Conservation (phyloP, 441 rosid species). For the Gossypium armourianum region DNA sequence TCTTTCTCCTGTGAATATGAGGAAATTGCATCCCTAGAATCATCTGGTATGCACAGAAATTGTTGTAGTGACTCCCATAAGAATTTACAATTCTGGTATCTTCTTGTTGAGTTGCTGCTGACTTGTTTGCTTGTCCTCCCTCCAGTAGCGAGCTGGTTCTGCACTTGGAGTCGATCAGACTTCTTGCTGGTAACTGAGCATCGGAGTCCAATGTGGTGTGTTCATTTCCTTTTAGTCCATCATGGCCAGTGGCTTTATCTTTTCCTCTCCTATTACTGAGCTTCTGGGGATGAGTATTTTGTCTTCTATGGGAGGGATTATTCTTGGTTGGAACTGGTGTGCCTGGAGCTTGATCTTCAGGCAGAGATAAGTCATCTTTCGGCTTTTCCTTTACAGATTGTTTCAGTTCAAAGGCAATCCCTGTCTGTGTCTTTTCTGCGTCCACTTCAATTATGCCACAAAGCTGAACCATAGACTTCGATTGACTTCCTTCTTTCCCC, state of each 20-base stretch:
- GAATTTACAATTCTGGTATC: conserved; percentile 24
- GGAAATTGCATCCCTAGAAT: conserved; percentile 24
- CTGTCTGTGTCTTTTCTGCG: conserved; percentile 22
- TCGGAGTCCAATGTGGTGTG: conserved; percentile 16
- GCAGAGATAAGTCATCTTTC: conserved; percentile 17
- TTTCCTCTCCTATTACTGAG: conserved; percentile 8
- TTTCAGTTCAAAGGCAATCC: conserved; percentile 22
- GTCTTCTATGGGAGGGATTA: conserved; percentile 19
- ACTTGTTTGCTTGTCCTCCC: conserved; percentile 22
- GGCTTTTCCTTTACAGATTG: conserved; percentile 24
- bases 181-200: conserved; percentile 19
- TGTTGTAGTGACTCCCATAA: conserved; percentile 30
- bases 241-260: conserved; percentile 15
- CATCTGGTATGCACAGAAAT: conserved; percentile 28
- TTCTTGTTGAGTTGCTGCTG: conserved; percentile 20
- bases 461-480: conserved; percentile 22
- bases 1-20: conserved; percentile 32
- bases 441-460: conserved; percentile 30
- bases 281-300: conserved; percentile 10
- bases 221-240: conserved; percentile 13
- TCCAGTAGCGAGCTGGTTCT: conserved; percentile 14
- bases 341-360: conserved; percentile 31
- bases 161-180: conserved; percentile 21
- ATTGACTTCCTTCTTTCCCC: conserved; percentile 15
- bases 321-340: conserved; percentile 30